phyloP scores from a whole-genome alignment of 305 asterid species.

The Fraxinus baroniana region DNA sequence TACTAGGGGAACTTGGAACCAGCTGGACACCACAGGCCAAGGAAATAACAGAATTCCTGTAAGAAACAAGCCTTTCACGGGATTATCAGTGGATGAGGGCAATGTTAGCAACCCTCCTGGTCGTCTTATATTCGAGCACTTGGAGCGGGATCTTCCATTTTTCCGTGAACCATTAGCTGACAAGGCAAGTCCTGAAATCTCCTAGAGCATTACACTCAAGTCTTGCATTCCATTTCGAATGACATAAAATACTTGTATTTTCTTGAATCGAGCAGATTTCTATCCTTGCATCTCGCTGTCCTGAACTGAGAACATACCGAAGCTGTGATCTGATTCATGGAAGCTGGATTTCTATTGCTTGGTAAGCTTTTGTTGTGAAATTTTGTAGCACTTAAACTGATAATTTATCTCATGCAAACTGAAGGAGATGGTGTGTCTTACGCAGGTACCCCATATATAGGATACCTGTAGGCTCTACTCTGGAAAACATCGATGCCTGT shows the following conservation, averaged over 20 bases:
- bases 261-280: conserved; percentile 56
- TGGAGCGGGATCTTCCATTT: conserved; percentile 73
- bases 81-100: conserved; percentile 41
- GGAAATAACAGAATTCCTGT: conserved; percentile 38
- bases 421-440: too few relatives aligned
- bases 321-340: conserved; percentile 79
- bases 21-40: conserved; percentile 31
- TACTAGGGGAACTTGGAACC: conserved; percentile 43
- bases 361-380: conserved; percentile 37
- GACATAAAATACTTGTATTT: conserved; percentile 16
- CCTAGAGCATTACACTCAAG: neutral
- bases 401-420: too few relatives aligned
- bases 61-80: conserved; percentile 35
- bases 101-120: conserved; percentile 65
- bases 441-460: too few relatives aligned
- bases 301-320: conserved; percentile 59
- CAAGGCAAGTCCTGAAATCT: conserved; percentile 50
- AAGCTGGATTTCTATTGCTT: too few relatives aligned
- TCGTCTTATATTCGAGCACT: conserved; percentile 62
- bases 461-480: too few relatives aligned
- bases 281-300: conserved; percentile 58
- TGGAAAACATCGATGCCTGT: conserved; percentile 47
- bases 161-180: conserved; percentile 86
- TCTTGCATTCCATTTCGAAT: neutral
- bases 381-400: too few relatives aligned